Evolutionary conservation across 129 eudicot species (phyloP), one percentile per base, ranked within the genome.

Genomic region (Tanacetum coccineum): DNA sequence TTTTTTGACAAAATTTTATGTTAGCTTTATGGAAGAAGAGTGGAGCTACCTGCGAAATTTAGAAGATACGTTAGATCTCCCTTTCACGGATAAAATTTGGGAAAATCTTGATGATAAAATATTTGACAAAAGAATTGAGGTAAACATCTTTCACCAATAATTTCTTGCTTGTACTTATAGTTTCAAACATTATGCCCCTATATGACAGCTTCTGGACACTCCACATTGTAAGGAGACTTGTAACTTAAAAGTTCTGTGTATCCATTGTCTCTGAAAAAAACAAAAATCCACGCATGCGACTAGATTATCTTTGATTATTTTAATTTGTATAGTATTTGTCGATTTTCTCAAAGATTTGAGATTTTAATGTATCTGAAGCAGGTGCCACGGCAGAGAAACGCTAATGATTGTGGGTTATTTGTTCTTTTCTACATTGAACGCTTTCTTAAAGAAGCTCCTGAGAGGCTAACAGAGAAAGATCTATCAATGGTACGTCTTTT

Each of bases 381-480:
- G 97, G 95, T 90, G 39, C 97, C 97, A 14, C 89, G 81, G 13
- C 97, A 90, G 74, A 77, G 70, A 57, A 85, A 90, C 25, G 84
- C 80, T 0, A 84, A 82, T 12, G 97, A 90, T 40, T 90, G 97
- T 81, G 97, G 97, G 54, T 81, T 87, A 32, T 90, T 90, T 75
- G 97, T 90, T 71, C 85, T 90, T 25, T 81, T 48, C 69, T 90
- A 82, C 62, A 90, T 90, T 72, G 85, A 90, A 64, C 89, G 89
- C 44, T 87, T 90, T 76, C 71, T 87, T 53, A 81, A 84, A 44
- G 87, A 84, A 30, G 89, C 89, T 79, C 97, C 92, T 46, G 69
- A 79, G 74, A 80, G 97, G 68, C 78, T 84, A 62, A 72, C 42
- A 67, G 80, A 74, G 73, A 53, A 72, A 62, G 79, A 82, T 70